Evolutionary conservation across 2,329 filamentous ascomycete species (phyloP), one percentile per base, ranked within the genome.

Genomic region (Triangularia verruculosa): DNA sequence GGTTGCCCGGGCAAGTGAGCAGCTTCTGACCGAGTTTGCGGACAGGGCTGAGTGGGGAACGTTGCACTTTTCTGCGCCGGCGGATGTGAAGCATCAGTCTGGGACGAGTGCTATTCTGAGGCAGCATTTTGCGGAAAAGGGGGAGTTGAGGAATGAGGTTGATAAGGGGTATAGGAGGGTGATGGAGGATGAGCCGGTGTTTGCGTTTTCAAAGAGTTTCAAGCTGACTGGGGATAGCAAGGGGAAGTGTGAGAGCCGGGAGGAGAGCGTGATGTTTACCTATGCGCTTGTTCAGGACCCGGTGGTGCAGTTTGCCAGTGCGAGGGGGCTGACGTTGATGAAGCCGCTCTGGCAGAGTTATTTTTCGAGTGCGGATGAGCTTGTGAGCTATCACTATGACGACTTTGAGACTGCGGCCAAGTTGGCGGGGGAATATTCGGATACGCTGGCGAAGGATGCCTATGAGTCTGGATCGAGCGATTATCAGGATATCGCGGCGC

Each of bases 11-110:
- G 78, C 78, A 63, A 73, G 80, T 6, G 85, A 94, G 74, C 80
- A 89, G 73, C 79, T 91, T n/a, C 84, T 95, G 61, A 91, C 89
- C 0, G 92, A 96, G 74, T 83, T 83, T 61, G 77, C 77, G 52
- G 92, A 96, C 70, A 88, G 89, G 52, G 85, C 89, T 0, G 92
- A 96, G 83, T 96, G 92, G 92, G 92, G 92, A 3, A 89, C 87
- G 27, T 75, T 96, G 63, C 85, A 91, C 75, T 92, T 96, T 73
- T 89, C 89, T 22, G 91, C 82, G 1, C 90, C 92, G 22, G 78
- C 81, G 67, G 83, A 89, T 72, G 86, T 85, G 17, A 80, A 83
- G 25, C 88, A 93, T 72, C 87, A 94, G 76, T 86, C 85, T 66
- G 92, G 91, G 28, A 87, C 86, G 20, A 90, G 91, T 6, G 82